Conservation (phyloP, 768 basidiomycete species). For the Leccinum pellstonianum region DNA sequence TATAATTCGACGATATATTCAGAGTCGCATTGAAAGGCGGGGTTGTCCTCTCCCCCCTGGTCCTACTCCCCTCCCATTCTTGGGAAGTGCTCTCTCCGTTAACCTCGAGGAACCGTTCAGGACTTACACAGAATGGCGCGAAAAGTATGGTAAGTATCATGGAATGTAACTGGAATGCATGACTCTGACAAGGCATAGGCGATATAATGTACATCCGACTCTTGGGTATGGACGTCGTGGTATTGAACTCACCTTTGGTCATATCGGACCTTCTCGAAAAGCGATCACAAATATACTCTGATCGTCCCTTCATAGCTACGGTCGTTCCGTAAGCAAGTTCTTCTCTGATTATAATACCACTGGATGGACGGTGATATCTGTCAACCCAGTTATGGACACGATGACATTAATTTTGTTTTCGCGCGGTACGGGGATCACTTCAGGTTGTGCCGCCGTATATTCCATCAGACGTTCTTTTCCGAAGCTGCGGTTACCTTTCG, state of each 20-base stretch:
- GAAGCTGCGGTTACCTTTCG: constrained; percentile 4
- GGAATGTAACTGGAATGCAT: neutral
- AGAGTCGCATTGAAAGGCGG: neutral
- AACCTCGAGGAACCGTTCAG: neutral
- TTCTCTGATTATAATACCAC: neutral
- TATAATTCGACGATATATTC: neutral
- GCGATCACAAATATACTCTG: constrained; percentile 48
- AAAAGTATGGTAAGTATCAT: constrained; percentile 15
- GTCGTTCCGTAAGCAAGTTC: constrained; percentile 13
- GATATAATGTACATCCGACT: neutral
- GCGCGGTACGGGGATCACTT: constrained; percentile 14
- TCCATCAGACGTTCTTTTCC: constrained; percentile 13
- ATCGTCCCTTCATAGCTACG: constrained; percentile 40
- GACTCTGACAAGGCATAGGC: neutral
- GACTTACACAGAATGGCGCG: neutral
- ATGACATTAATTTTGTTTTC: constrained; percentile 6
- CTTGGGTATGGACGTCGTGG: neutral
- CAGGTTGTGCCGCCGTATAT: constrained; percentile 16
- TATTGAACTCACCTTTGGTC: neutral
- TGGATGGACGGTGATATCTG: neutral
- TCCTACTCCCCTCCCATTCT: neutral
- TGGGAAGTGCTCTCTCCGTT: neutral
- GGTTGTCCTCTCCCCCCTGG: neutral
- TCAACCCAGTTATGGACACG: constrained; percentile 19
- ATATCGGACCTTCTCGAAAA: constrained; percentile 46